These are phyloP conservation scores for Leccinum pellstonianum DNA, from an alignment of 768 basidiomycete species.

Conservation along the genomic window DNA sequence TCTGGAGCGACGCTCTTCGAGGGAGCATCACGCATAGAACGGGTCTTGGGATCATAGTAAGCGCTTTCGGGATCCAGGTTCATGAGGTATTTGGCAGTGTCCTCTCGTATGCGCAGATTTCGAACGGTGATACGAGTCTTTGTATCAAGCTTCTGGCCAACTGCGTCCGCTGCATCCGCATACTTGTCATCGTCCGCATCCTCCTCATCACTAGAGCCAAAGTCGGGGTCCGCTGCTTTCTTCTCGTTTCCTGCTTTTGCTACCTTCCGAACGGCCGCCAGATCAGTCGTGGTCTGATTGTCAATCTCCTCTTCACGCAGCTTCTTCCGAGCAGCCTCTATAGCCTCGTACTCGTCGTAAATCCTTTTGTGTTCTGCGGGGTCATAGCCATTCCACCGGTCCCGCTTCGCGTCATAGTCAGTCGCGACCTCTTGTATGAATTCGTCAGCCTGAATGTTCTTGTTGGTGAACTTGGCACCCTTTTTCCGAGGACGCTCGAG, in stretches of 20 bases:
- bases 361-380: slow-evolving; percentile 80
- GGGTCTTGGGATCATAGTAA: slow-evolving; percentile 99
- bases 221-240: slow-evolving; percentile 80
- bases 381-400: slow-evolving; percentile 99
- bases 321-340: slow-evolving; percentile 89
- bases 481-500: slow-evolving; percentile 95
- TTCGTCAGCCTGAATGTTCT: slow-evolving; percentile 90
- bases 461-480: slow-evolving; percentile 90
- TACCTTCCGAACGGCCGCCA: slow-evolving; percentile 90
- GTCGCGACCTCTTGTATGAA: slow-evolving; percentile 73
- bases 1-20: slow-evolving; percentile 72
- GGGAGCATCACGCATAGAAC: slow-evolving; percentile 99
- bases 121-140: slow-evolving; percentile 98
- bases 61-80: slow-evolving; percentile 94
- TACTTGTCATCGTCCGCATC: slow-evolving; percentile 98
- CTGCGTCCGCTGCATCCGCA: slow-evolving; percentile 95
- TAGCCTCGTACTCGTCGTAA: slow-evolving; percentile 91
- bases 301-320: slow-evolving; percentile 96
- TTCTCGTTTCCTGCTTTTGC: slow-evolving; percentile 82
- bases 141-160: slow-evolving; percentile 96
- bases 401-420: slow-evolving; percentile 92
- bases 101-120: slow-evolving; percentile 97
- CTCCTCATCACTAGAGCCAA: slow-evolving; percentile 95
- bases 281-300: slow-evolving; percentile 90
- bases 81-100: slow-evolving; percentile 97